phyloP scores from a whole-genome alignment of 2,329 filamentous ascomycete genomes.

The Alternaria alternata region DNA sequence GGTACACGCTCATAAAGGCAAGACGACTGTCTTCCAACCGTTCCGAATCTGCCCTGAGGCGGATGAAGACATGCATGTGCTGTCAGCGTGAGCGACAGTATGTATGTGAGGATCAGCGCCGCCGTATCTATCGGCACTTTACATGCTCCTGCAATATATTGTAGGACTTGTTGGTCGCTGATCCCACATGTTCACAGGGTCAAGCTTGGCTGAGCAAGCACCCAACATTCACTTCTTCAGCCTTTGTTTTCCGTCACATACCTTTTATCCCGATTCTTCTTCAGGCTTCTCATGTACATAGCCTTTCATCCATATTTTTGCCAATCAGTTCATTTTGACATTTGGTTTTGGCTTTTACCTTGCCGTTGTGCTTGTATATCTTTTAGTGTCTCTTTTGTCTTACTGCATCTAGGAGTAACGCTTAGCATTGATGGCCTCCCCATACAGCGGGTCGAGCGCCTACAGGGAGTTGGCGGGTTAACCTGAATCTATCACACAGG shows the following conservation, averaged over 20 bases:
- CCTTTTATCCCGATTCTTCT: conserved; percentile 13
- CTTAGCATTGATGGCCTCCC: conserved; percentile 24
- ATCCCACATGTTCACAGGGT: conserved; percentile 32
- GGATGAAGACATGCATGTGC: conserved; percentile 54
- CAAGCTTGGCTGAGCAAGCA: conserved; percentile 13
- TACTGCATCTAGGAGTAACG: conserved; percentile 15
- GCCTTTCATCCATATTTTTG: conserved; percentile 15
- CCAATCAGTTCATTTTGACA: neutral
- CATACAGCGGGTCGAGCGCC: conserved; percentile 21
- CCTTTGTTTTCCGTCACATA: conserved; percentile 9
- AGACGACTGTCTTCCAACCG: conserved; percentile 35
- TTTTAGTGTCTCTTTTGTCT: conserved; percentile 12
- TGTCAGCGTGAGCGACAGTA: conserved; percentile 50
- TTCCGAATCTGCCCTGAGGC: conserved; percentile 36
- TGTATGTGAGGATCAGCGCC: conserved; percentile 49
- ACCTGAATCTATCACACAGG: neutral
- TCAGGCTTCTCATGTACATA: conserved; percentile 34
- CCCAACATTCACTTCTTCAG: conserved; percentile 15
- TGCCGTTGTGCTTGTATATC: neutral
- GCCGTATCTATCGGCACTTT: conserved; percentile 46
- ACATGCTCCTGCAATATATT: conserved; percentile 28
- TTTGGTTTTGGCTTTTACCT: neutral
- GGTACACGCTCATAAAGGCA: conserved; percentile 76
- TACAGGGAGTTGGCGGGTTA: conserved; percentile 14
- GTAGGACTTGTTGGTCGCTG: conserved; percentile 51